Conservation (phyloP, 2,329 filamentous ascomycete genomes). For the Dactylonectria macrodidyma region DNA sequence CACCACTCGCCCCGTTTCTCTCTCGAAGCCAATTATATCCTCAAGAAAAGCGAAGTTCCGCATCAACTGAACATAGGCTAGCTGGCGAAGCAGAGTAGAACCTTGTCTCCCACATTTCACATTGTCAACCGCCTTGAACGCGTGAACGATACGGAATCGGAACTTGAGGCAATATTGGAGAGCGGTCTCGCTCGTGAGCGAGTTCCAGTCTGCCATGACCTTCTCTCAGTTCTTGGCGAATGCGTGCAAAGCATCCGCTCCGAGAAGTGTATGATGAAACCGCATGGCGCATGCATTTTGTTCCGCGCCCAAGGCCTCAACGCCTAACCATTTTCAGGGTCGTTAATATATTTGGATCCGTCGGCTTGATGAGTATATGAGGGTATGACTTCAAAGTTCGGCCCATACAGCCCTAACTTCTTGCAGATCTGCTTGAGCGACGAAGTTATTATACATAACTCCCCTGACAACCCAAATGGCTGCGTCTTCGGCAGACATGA, state of each 20-base stretch:
- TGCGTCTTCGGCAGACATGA: no score
- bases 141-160: neutral
- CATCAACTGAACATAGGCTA: conserved; percentile 11
- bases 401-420: no score
- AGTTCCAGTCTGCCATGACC: neutral
- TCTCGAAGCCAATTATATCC: conserved; percentile 1
- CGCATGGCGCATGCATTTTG: neutral
- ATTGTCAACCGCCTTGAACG: conserved; percentile 7
- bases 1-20: neutral
- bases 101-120: neutral
- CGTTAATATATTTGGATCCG: neutral
- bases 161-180: neutral
- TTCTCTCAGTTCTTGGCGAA: conserved; percentile 10
- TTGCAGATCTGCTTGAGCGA: no score
- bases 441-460: no score
- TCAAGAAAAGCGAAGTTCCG: neutral
- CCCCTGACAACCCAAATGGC: no score
- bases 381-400: neutral
- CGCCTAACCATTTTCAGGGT: neutral
- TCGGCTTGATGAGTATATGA: neutral
- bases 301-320: neutral
- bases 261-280: neutral
- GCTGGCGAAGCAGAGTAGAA: neutral
- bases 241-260: neutral
- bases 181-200: neutral